phyloP scores from a whole-genome alignment of 164 flowering plant species.

The Aristolochia contorta region DNA sequence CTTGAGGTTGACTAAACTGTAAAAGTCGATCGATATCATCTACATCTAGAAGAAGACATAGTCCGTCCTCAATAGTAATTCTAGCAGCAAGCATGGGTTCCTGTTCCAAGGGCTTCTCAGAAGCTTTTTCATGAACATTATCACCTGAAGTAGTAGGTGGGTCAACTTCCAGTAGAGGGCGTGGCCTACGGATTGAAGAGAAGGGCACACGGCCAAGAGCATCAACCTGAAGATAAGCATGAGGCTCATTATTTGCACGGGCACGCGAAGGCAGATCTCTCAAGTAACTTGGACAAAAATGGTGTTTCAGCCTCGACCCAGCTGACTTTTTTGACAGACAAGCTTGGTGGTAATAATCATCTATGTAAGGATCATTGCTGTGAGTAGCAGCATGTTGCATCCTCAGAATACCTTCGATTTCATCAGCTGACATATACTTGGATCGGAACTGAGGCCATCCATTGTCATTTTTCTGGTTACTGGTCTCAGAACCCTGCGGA shows the following conservation, averaged over 20 bases:
- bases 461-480: slow-evolving; percentile 52
- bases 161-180: slow-evolving; percentile 83
- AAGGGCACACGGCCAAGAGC: slow-evolving; percentile 69
- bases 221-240: slow-evolving; percentile 56
- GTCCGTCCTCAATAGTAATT: slow-evolving; percentile 74
- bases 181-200: slow-evolving; percentile 76
- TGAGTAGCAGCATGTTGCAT: slow-evolving; percentile 89
- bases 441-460: slow-evolving; percentile 61
- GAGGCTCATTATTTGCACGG: slow-evolving; percentile 53
- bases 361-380: slow-evolving; percentile 77
- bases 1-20: slow-evolving; percentile 66
- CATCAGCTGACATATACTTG: slow-evolving; percentile 83
- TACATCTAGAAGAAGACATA: slow-evolving; percentile 75
- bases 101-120: slow-evolving; percentile 81
- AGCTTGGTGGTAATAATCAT: slow-evolving; percentile 94
- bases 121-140: slow-evolving; percentile 32
- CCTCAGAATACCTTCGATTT: slow-evolving; percentile 77
- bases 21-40: slow-evolving; percentile 89
- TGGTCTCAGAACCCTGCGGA: slow-evolving; percentile 48
- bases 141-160: slow-evolving; percentile 30
- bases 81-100: slow-evolving; percentile 98
- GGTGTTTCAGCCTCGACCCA: slow-evolving; percentile 51
- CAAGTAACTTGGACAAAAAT: slow-evolving; percentile 67
- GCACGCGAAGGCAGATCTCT: slow-evolving; percentile 62
- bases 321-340: slow-evolving; percentile 62